phyloP scores from a whole-genome alignment of 768 basidiomycete genomes.

The Lactarius pseudohatsudake region DNA sequence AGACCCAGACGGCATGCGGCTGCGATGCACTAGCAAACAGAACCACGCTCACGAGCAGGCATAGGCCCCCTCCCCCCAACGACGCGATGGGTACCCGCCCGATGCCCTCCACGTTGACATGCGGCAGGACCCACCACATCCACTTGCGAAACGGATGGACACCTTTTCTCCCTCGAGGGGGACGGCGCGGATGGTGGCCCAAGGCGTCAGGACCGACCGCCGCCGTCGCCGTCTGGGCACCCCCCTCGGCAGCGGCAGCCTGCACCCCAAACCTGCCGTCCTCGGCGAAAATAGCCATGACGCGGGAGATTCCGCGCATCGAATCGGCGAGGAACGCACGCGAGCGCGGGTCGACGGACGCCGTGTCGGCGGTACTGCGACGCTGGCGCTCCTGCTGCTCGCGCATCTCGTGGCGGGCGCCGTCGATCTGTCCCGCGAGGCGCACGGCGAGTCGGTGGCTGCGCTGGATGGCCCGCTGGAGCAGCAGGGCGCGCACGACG shows the following conservation, averaged over 20 bases:
- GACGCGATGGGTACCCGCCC: conserved; percentile 13
- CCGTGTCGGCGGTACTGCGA: neutral
- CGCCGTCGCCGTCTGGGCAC: neutral
- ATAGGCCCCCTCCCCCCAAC: conserved; percentile 16
- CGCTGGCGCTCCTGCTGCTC: conserved; percentile 4
- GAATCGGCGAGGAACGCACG: neutral
- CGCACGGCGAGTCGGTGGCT: conserved; percentile 16
- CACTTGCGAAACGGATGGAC: neutral
- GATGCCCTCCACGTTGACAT: conserved; percentile 10
- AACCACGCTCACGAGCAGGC: conserved; percentile 19
- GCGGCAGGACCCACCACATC: neutral
- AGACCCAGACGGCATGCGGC: conserved; percentile 14
- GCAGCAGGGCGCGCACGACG: conserved; percentile 22
- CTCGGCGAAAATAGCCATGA: conserved; percentile 14
- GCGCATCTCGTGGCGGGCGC: conserved; percentile 18
- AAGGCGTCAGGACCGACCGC: neutral
- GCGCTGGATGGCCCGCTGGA: conserved; percentile 18
- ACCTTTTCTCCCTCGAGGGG: neutral
- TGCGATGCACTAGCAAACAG: conserved; percentile 16
- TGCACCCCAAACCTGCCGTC: conserved; percentile 15
- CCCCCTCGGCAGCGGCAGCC: neutral
- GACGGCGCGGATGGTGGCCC: neutral
- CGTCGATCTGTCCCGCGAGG: conserved; percentile 16
- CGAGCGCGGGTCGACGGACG: neutral
- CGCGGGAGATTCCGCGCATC: conserved; percentile 10